Evolutionary conservation across 1,284 basidiomycete genomes (phyloP).

Genomic region (Ganoderma resinaceum): DNA sequence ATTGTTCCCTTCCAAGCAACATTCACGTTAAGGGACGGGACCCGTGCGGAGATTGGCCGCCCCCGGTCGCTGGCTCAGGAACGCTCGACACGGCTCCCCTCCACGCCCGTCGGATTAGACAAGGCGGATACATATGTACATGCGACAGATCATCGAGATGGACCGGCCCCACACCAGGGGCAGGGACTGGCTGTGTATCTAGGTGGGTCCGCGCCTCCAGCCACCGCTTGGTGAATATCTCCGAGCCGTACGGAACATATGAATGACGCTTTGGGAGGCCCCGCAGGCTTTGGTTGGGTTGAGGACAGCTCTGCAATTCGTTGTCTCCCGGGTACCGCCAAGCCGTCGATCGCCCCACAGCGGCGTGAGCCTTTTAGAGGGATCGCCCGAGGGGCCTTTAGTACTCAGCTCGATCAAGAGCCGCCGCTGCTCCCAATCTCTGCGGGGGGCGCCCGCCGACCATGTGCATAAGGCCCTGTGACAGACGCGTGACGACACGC

Average conservation of each 20-base stretch:
- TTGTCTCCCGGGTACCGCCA: background rate
- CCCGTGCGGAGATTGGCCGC: background rate
- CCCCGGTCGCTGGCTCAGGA: background rate
- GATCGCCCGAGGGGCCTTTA: background rate
- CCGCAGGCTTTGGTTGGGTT: background rate
- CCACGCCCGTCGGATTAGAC: slow-evolving; percentile 1
- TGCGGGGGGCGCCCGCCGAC: background rate
- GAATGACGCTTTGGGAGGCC: background rate
- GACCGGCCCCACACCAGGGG: no score
- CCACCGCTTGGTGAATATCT: background rate
- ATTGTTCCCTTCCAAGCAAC: background rate
- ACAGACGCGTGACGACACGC: slow-evolving; percentile 14
- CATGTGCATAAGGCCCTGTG: background rate
- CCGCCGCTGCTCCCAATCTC: background rate
- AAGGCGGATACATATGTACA: background rate
- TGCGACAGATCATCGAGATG: background rate
- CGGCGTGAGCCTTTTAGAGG: background rate
- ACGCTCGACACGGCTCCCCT: background rate
- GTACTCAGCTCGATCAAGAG: slow-evolving; percentile 1
- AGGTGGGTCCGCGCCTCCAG: slow-evolving; percentile 3
- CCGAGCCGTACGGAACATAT: background rate
- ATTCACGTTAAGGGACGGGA: background rate
- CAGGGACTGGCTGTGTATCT: slow-evolving; percentile 2
- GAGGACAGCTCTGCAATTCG: background rate
- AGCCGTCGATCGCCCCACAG: background rate